phyloP scores from a whole-genome alignment of 805 yeast species.

The Candida tallmaniae region DNA sequence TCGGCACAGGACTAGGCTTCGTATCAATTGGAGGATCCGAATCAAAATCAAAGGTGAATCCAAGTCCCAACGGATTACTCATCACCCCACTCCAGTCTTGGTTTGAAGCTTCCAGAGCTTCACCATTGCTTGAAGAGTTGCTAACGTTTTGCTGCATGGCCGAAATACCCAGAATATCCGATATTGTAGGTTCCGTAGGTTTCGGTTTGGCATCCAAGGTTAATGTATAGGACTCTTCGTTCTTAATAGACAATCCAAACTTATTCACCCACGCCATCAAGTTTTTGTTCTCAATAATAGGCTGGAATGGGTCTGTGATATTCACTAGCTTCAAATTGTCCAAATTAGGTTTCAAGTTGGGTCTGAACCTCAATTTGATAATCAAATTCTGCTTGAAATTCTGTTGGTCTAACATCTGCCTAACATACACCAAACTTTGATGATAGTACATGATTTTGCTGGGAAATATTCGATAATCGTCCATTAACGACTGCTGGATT shows the following conservation, averaged over 20 bases:
- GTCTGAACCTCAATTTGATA: slow-evolving; percentile 9
- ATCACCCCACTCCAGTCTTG: no score
- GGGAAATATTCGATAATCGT: slow-evolving; percentile 19
- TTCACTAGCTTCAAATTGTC: slow-evolving; percentile 3
- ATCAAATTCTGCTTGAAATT: slow-evolving; percentile 11
- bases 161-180: no score
- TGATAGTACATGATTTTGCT: slow-evolving; percentile 20
- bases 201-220: no score
- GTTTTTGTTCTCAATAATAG: slow-evolving; percentile 9
- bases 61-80: slow-evolving; percentile 8
- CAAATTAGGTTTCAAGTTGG: slow-evolving; percentile 8
- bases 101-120: no score
- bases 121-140: no score
- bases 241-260: slow-evolving; percentile 9
- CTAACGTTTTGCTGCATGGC: no score
- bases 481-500: slow-evolving; percentile 25
- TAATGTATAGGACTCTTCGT: slow-evolving; percentile 3
- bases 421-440: slow-evolving; percentile 11
- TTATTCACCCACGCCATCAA: slow-evolving; percentile 6
- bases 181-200: no score
- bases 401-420: slow-evolving; percentile 26
- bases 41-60: slow-evolving; percentile 6
- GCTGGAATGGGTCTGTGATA: slow-evolving; percentile 8
- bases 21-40: background rate
- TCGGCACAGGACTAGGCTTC: background rate